Conservation (phyloP, 2,329 filamentous ascomycete species). For the Aspergillus clavatus region DNA sequence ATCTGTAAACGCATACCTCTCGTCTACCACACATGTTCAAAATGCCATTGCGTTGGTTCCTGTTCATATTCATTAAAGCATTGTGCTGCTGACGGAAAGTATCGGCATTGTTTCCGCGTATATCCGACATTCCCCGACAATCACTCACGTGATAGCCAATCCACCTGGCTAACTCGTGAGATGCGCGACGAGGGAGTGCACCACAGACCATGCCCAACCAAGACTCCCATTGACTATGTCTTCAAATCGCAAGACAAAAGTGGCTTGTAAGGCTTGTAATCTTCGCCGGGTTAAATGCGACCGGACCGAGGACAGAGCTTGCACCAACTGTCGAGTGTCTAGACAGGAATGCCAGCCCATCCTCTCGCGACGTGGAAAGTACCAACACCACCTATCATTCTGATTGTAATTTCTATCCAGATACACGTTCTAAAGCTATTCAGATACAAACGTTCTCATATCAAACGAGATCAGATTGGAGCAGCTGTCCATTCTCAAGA, state of each 20-base stretch:
- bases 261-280: conserved; percentile 8
- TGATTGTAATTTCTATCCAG: neutral
- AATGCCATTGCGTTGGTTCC: no score
- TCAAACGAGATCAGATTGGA: neutral
- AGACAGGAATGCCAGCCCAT: conserved; percentile 9
- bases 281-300: conserved; percentile 7
- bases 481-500: neutral
- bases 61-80: no score
- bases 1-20: no score
- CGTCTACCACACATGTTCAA: no score
- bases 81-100: no score
- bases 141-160: no score
- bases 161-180: neutral
- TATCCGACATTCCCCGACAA: no score
- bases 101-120: no score
- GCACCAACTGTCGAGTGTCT: conserved; percentile 2
- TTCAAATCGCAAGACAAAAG: neutral
- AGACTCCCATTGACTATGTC: neutral
- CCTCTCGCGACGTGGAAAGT: conserved; percentile 11
- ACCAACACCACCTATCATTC: neutral
- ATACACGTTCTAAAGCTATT: neutral
- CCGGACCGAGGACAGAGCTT: conserved; percentile 4
- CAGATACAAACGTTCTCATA: conserved; percentile 1
- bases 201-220: neutral
- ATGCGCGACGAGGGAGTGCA: neutral